Conservation (phyloP, 768 basidiomycete genomes). For the Hericium alpestre region DNA sequence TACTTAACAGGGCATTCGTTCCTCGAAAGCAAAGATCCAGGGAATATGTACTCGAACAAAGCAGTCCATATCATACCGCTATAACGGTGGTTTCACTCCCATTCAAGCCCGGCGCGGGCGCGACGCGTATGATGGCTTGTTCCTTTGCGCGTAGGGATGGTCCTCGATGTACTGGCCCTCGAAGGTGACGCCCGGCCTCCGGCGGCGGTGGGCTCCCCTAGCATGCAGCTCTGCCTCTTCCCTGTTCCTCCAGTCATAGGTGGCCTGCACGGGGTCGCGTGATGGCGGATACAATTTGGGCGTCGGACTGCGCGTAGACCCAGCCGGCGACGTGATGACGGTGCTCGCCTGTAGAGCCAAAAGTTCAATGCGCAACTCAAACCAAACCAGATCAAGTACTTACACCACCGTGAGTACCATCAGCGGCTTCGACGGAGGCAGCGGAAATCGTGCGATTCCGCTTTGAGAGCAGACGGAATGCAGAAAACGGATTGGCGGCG, state of each 20-base stretch:
- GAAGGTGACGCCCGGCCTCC: constrained; percentile 25
- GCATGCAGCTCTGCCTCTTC: constrained; percentile 43
- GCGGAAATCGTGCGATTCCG: constrained; percentile 60
- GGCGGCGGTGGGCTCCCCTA: constrained; percentile 20
- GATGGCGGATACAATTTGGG: constrained; percentile 45
- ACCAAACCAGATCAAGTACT: constrained; percentile 16
- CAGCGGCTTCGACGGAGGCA: constrained; percentile 67
- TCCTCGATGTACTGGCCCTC: constrained; percentile 18
- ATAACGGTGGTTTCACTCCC: background rate
- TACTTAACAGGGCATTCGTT: background rate
- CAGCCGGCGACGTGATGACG: constrained; percentile 63
- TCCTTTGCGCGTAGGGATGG: constrained; percentile 12
- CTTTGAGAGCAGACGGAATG: constrained; percentile 54
- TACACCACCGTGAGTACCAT: constrained; percentile 58
- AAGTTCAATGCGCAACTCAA: background rate
- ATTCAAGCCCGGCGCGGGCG: constrained; percentile 6
- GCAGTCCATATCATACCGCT: too few relatives aligned
- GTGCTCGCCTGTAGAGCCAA: constrained; percentile 45
- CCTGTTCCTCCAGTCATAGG: constrained; percentile 60
- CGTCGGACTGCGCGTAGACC: constrained; percentile 55
- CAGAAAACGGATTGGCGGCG: constrained; percentile 33
- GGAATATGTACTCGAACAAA: too few relatives aligned
- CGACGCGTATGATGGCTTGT: constrained; percentile 7
- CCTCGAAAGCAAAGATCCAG: too few relatives aligned
- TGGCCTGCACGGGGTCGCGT: constrained; percentile 54